phyloP scores from a whole-genome alignment of 805 yeast genomes.

The Myxozyma neotropica region DNA sequence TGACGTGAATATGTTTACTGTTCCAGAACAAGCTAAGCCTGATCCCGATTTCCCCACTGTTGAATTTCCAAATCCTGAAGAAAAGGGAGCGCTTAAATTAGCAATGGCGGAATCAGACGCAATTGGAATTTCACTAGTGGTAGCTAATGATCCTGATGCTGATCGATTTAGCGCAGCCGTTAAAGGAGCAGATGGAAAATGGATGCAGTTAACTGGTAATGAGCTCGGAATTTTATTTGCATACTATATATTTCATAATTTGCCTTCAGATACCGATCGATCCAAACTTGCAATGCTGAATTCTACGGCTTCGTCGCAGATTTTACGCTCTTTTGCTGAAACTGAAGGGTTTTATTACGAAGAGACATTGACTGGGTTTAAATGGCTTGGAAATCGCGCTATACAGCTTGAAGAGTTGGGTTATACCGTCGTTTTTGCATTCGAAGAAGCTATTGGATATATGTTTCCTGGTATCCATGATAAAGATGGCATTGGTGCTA shows the following conservation, averaged over 20 bases:
- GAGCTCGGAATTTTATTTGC: slow-evolving; percentile 89
- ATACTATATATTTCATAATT: slow-evolving; percentile 46
- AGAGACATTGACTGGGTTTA: slow-evolving; percentile 93
- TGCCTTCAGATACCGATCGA: not conserved
- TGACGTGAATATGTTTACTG: slow-evolving; percentile 47
- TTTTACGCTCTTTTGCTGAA: slow-evolving; percentile 69
- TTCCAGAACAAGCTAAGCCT: slow-evolving; percentile 67
- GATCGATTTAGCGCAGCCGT: slow-evolving; percentile 88
- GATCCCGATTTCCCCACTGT: slow-evolving; percentile 89
- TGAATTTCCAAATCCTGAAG: slow-evolving; percentile 93
- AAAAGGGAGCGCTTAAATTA: slow-evolving; percentile 80
- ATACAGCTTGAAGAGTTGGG: slow-evolving; percentile 68
- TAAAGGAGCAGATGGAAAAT: slow-evolving; percentile 48
- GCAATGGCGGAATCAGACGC: slow-evolving; percentile 67
- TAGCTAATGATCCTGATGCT: slow-evolving; percentile 97
- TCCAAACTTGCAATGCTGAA: slow-evolving; percentile 61
- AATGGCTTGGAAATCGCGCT: slow-evolving; percentile 95
- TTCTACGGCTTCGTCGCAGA: slow-evolving; percentile 91
- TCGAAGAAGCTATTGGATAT: slow-evolving; percentile 94
- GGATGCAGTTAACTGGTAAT: slow-evolving; percentile 88
- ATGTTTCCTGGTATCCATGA: slow-evolving; percentile 86
- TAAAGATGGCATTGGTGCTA: slow-evolving; percentile 89
- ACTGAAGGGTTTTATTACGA: slow-evolving; percentile 60
- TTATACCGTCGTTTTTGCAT: slow-evolving; percentile 78
- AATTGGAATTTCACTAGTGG: slow-evolving; percentile 54